phyloP scores from a whole-genome alignment of 225 moss, liverwort and hornwort species.

The Physcomitrium patens region DNA sequence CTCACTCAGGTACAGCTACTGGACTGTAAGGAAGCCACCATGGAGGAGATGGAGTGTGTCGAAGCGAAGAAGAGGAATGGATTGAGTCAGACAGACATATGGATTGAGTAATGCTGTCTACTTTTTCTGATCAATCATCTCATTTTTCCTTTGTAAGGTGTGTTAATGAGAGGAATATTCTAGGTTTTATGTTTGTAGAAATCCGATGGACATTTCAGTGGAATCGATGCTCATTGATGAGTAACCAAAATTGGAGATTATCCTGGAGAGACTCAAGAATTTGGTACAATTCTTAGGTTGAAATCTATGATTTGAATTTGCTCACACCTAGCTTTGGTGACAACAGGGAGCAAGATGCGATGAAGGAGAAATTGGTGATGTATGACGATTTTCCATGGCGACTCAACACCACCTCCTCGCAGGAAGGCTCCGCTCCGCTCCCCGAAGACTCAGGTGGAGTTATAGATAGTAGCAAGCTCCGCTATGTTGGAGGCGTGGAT shows the following conservation, averaged over 20 bases:
- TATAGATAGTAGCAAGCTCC: slow-evolving; percentile 49
- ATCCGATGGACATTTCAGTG: not conserved
- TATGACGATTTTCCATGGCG: slow-evolving; percentile 78
- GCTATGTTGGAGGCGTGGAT: slow-evolving; percentile 88
- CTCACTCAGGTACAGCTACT: slow-evolving; percentile 27
- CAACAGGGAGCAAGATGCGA: slow-evolving; percentile 77
- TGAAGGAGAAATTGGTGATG: slow-evolving; percentile 80
- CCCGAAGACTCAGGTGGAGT: slow-evolving; percentile 21
- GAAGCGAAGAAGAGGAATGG: slow-evolving; percentile 32
- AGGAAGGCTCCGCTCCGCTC: slow-evolving; percentile 2
- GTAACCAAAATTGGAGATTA: not conserved
- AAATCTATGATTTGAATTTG: slow-evolving; percentile 1
- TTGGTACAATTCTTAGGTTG: slow-evolving; percentile 9
- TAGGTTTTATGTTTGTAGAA: not conserved
- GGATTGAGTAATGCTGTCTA: slow-evolving; percentile 37
- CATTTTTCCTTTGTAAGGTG: not conserved
- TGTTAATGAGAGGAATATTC: not conserved
- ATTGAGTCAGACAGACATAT: slow-evolving; percentile 28
- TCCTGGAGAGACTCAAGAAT: not conserved
- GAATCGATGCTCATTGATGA: not conserved
- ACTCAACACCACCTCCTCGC: slow-evolving; percentile 28
- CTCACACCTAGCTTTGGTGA: not conserved
- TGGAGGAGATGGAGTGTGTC: slow-evolving; percentile 35
- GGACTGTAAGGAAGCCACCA: slow-evolving; percentile 20
- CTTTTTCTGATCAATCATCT: not conserved